These are phyloP conservation scores for Apophysomyces trapeziformis DNA, from an alignment of 371 early-diverging fungal species.

Conservation along the genomic window DNA sequence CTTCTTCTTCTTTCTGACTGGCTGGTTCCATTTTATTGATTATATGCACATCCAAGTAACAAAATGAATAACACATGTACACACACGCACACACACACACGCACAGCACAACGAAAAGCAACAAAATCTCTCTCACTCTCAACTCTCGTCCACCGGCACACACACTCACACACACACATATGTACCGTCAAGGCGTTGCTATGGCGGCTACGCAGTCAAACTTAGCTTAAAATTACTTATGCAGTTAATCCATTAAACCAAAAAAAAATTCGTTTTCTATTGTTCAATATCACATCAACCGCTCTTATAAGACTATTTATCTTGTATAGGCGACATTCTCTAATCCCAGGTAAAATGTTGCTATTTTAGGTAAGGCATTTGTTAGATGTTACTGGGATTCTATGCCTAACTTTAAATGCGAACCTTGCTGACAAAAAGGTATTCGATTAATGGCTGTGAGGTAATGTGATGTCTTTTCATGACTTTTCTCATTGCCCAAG, in stretches of 20 bases:
- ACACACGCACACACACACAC: background rate
- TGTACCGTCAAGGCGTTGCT: background rate
- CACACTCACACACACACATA: background rate
- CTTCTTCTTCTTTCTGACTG: background rate
- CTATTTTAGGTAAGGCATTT: too few relatives aligned
- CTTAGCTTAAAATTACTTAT: background rate
- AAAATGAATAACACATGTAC: slow-evolving; percentile 3
- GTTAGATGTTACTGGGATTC: too few relatives aligned
- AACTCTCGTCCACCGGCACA: background rate
- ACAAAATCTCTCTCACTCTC: background rate
- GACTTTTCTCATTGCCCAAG: too few relatives aligned
- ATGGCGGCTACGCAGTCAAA: slow-evolving; percentile 2
- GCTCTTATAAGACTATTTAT: too few relatives aligned
- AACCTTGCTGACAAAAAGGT: too few relatives aligned
- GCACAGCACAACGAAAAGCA: background rate
- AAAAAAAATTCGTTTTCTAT: background rate
- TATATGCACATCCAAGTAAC: slow-evolving; percentile 1
- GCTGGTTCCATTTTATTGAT: slow-evolving; percentile 9
- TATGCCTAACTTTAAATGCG: too few relatives aligned
- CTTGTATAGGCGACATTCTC: too few relatives aligned
- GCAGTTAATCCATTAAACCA: background rate
- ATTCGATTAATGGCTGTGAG: too few relatives aligned
- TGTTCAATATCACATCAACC: background rate
- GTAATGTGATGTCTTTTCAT: too few relatives aligned
- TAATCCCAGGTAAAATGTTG: too few relatives aligned